These are phyloP conservation scores for Anthracocystis setariae DNA, from an alignment of 1,284 basidiomycete species.

Conservation along the genomic window DNA sequence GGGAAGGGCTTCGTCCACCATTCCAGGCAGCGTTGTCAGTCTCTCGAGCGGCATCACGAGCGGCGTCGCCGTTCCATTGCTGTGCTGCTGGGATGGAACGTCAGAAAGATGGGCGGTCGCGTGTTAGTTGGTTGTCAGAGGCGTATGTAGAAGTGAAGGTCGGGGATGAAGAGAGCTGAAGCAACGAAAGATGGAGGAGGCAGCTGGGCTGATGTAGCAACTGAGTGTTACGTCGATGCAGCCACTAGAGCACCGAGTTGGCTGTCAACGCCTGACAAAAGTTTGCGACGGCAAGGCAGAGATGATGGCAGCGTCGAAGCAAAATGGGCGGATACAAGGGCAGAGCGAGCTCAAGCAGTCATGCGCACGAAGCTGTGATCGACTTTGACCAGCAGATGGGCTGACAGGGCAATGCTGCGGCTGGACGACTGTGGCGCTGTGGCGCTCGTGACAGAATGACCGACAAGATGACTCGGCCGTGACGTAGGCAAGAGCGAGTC, in stretches of 20 bases:
- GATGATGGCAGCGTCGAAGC: no score
- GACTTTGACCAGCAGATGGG: no score
- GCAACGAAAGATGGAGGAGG: neutral
- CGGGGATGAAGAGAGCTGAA: neutral
- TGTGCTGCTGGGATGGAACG: constrained; percentile 42
- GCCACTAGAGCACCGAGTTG: no score
- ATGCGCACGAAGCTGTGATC: no score
- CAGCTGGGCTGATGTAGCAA: no score
- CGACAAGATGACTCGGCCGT: neutral
- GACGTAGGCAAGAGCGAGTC: neutral
- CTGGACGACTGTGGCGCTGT: no score
- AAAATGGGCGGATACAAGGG: no score
- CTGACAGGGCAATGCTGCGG: no score
- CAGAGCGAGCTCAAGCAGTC: no score
- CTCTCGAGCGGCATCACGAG: constrained; percentile 52
- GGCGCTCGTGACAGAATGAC: constrained; percentile 1
- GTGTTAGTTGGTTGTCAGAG: constrained; percentile 19
- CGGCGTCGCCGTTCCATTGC: constrained; percentile 56
- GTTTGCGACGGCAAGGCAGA: no score
- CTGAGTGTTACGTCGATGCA: no score
- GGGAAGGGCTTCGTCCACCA: constrained; percentile 48
- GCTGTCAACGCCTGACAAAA: no score
- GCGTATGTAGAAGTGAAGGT: neutral
- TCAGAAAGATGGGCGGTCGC: constrained; percentile 28
- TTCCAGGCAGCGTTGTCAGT: constrained; percentile 48